Evolutionary conservation across 2,329 filamentous ascomycete species (phyloP), one percentile per base, ranked within the genome.

Genomic region (Stemphylium beticola): DNA sequence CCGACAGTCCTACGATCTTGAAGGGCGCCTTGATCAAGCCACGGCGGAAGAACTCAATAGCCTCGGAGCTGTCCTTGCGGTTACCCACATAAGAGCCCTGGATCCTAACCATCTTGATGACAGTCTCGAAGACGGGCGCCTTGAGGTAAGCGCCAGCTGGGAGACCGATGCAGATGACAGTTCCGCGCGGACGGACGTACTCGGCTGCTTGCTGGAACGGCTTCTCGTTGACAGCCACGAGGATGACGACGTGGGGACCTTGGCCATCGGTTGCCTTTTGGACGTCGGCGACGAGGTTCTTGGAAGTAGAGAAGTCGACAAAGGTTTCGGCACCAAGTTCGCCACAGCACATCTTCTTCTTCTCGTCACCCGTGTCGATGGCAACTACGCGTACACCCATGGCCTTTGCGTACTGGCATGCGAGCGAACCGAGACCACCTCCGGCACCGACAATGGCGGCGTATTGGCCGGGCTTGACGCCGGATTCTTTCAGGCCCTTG

Each of bases 191-290:
- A 56, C 93, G 90, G 59, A 96, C 88, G 78, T 97, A 96, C 77
- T 83, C 87, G 42, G 91, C 87, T 37, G 93, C 93, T 81, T 97
- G 93, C 80, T 96, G 92, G 87, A 97, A 97, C 49, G 93, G 93
- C 82, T 89, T 91, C 84, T 97, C 93, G 67, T 82, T 85, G 47
- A 91, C 92, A 58, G 93, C 93, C 57, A 97, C 86, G 39, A 97
- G 83, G 63, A 97, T 82, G 58, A 93, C 92, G 34, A 92, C 93
- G 69, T 96, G 90, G 4, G 93, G 92, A 47, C 93, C 93, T 14
- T 91, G 83, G 17, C 91, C 91, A 66, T 93, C 92, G 24, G 91
- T 96, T 24, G 88, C 87, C 41, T 86, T 87, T 81, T 92, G 91
- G 61, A 97, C 93, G 62, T 96, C 91, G 65, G 85, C 85, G 65